Base-by-base conservation (phyloP, 202 grass and related monocot species). In the Carex arenaria region DNA sequence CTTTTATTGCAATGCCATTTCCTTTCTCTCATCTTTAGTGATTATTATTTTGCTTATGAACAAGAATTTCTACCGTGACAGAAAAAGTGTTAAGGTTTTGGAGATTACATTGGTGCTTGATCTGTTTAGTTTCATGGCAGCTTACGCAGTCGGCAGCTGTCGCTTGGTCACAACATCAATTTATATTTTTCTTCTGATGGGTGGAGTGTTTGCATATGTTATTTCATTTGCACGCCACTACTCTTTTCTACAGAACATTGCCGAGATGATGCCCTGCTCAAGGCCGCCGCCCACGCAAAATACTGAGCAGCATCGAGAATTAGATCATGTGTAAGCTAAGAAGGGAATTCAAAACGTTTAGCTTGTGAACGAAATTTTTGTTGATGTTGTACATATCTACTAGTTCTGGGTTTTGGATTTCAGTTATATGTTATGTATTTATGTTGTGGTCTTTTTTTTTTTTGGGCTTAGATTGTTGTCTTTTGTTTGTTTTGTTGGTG, bases 1-100 rank as follows among this genome's bases (percentile, higher is more conserved):
- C 81, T 92, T 94, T 67, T 85, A 86, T 17, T 90, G 69, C 80
- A 94, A 94, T 4, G 87, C 87, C 49, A 80, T 86, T 0, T 82
- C 89, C 20, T 90, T 91, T 81, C 81, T 91, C 60, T 65, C 85
- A 2, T 94, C 92, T 2, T 19, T 91, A 12, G 60, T 91, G 64
- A 90, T 94, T 60, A 87, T 94, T 62, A 88, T 87, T 74, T 86
- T 92, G 17, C 93, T 95, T 9, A 75, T 92, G 66, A 92, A 90
- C 61, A 85, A 64, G 74, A 90, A 88, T 9, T 77, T 90, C 80
- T 90, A 82, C 86, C 83, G 64, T 56, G 76, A 90, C 78, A 85
- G n/a, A 51, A 85, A 82, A 55, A 88, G 85, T 12, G 73, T 92
- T 12, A 67, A 82, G 55, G 68, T 87, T 62, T 88, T 94, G 87